phyloP scores from a whole-genome alignment of 306 rosid species.

The Rubus idaeus region DNA sequence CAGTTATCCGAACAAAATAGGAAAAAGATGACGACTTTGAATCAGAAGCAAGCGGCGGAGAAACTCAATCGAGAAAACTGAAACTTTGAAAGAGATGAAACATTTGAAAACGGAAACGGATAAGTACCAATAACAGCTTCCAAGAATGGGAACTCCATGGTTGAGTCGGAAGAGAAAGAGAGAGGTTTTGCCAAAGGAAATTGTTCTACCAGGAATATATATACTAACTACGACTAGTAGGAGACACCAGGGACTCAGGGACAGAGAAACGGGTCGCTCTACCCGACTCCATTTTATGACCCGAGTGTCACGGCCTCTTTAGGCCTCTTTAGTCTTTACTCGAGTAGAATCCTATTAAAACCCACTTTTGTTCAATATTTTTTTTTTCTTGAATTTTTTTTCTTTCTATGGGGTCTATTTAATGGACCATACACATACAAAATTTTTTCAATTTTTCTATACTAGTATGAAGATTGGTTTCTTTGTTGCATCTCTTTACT shows the following conservation, averaged over 20 bases:
- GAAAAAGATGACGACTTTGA: constrained; percentile 13
- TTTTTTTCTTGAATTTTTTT: no score
- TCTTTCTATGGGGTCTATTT: no score
- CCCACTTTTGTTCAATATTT: no score
- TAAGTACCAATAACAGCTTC: constrained; percentile 87
- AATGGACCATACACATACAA: no score
- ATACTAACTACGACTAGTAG: background rate
- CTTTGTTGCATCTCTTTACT: no score
- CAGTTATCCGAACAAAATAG: no score
- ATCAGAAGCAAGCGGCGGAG: constrained; percentile 7
- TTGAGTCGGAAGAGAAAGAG: constrained; percentile 11
- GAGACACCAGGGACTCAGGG: background rate
- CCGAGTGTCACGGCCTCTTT: background rate
- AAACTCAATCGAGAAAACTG: constrained; percentile 4
- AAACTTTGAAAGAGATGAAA: constrained; percentile 1
- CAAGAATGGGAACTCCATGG: constrained; percentile 93
- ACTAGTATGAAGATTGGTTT: no score
- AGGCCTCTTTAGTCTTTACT: no score
- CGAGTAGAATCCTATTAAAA: background rate
- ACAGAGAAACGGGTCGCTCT: background rate
- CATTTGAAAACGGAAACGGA: background rate
- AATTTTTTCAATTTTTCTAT: no score
- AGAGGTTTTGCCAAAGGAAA: background rate
- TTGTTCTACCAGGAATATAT: background rate
- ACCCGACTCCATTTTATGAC: constrained; percentile 8